These are phyloP conservation scores for Penicillium atrosanguineum DNA, from an alignment of 495 filamentous ascomycete genomes.

Conservation along the genomic window DNA sequence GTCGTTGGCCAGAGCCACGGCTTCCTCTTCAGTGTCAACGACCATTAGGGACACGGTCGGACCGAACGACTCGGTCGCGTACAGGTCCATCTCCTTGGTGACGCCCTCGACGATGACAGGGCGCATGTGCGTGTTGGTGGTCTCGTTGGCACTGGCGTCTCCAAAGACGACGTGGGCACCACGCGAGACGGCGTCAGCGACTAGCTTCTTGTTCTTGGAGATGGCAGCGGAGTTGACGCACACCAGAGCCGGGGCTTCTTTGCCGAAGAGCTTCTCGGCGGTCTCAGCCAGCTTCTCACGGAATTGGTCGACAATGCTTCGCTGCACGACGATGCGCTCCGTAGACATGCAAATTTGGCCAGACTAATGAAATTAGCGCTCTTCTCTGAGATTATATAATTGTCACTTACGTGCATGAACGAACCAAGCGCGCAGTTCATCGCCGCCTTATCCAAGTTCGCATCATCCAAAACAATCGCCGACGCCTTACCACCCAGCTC, in stretches of 20 bases:
- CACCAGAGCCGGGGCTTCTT: constrained; percentile 49
- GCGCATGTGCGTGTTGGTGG: constrained; percentile 55
- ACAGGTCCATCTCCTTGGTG: constrained; percentile 81
- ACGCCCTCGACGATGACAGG: constrained; percentile 69
- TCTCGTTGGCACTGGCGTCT: constrained; percentile 47
- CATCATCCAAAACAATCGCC: constrained; percentile 58
- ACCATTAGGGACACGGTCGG: constrained; percentile 62
- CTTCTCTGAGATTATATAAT: not conserved
- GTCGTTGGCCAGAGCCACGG: constrained; percentile 49
- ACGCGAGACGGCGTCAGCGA: constrained; percentile 62
- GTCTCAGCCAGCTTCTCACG: constrained; percentile 50
- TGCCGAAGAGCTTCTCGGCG: constrained; percentile 47
- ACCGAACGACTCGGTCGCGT: constrained; percentile 78
- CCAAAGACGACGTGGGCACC: constrained; percentile 69
- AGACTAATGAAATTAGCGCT: constrained; percentile 32
- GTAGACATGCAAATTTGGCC: constrained; percentile 95
- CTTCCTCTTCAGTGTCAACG: constrained; percentile 49
- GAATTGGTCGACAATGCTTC: constrained; percentile 63
- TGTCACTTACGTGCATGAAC: constrained; percentile 48
- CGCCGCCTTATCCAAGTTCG: constrained; percentile 56
- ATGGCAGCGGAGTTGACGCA: constrained; percentile 62
- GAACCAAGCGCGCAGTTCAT: constrained; percentile 49
- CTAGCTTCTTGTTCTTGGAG: constrained; percentile 64
- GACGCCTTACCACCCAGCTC: constrained; percentile 63
- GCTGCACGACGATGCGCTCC: constrained; percentile 82